A percentile compares a stretch with the other conserved stretches of the same genome.
Conservation (phyloP, 2,329 filamentous ascomycete genomes). For the Akanthomyces dipterigenus region DNA sequence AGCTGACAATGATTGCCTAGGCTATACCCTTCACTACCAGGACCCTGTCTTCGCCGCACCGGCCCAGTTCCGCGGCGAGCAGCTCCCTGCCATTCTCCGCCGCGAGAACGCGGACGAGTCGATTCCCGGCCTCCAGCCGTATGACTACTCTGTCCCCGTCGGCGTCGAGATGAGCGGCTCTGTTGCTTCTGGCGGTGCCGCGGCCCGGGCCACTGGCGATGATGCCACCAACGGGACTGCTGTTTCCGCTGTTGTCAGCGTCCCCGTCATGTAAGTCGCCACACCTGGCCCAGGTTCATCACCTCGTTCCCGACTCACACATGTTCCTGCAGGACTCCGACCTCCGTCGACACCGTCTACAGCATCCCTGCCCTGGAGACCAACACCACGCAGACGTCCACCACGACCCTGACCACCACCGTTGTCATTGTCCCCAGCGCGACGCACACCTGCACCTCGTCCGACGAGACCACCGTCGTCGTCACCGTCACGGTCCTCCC, state of each 20-base stretch:
- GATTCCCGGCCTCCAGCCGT: constrained; percentile 5
- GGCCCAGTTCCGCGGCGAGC: background rate
- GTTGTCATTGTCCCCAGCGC: constrained; percentile 13
- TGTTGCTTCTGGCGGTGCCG: background rate
- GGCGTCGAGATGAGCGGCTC: background rate
- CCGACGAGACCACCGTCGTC: constrained; percentile 10
- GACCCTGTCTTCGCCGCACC: background rate
- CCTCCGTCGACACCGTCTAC: constrained; percentile 28
- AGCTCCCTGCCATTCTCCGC: constrained; percentile 4
- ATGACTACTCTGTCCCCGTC: constrained; percentile 5
- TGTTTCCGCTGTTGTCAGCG: constrained; percentile 17
- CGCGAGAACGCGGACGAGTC: constrained; percentile 1
- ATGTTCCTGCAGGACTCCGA: constrained; percentile 23
- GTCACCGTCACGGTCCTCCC: constrained; percentile 20
- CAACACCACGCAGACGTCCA: constrained; percentile 19
- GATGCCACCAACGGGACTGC: background rate
- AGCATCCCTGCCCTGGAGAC: constrained; percentile 18
- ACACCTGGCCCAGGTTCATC: too few species aligned
- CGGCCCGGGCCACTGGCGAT: background rate
- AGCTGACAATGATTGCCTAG: background rate
- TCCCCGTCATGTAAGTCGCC: constrained; percentile 30
- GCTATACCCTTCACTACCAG: background rate
- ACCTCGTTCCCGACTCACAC: background rate
- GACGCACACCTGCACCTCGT: constrained; percentile 1
- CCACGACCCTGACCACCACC: constrained; percentile 15